Percentiles rank a stretch among this genome's conserved stretches.
Evolutionary conservation across 345 rosid genomes (phyloP).

Genomic region (Ceriops decandra): DNA sequence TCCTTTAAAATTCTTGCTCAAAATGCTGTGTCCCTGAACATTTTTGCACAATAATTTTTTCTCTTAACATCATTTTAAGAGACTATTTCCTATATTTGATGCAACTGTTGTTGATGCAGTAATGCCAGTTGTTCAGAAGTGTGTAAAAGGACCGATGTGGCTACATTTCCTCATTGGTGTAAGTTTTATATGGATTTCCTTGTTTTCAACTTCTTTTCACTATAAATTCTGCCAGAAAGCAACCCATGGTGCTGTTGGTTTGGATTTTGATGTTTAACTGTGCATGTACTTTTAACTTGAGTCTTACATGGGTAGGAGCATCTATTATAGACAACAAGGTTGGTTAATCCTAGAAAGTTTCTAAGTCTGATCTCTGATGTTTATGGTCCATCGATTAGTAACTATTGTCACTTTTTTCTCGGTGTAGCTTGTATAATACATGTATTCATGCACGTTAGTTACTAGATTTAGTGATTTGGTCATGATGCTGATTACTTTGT

Average conservation of each 20-base stretch:
- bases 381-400: not conserved
- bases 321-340: too few relatives aligned
- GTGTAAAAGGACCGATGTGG: conserved; percentile 94
- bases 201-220: not conserved
- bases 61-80: too few relatives aligned
- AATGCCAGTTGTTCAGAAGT: conserved; percentile 71
- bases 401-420: not conserved
- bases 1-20: too few relatives aligned
- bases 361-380: not conserved
- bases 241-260: not conserved
- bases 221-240: not conserved
- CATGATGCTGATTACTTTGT: not conserved
- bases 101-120: conserved; percentile 42
- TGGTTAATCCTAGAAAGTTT: too few relatives aligned
- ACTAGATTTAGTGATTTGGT: too few relatives aligned
- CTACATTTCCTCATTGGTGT: conserved; percentile 90
- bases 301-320: not conserved
- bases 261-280: not conserved
- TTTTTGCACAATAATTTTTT: too few relatives aligned
- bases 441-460: too few relatives aligned
- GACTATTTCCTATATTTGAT: not conserved
- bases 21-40: too few relatives aligned
- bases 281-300: not conserved
- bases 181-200: conserved; percentile 34
- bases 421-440: too few relatives aligned